These are phyloP conservation scores for Nitzschia putrida DNA, from an alignment of 108 stramenopile genomes.

Conservation along the genomic window DNA sequence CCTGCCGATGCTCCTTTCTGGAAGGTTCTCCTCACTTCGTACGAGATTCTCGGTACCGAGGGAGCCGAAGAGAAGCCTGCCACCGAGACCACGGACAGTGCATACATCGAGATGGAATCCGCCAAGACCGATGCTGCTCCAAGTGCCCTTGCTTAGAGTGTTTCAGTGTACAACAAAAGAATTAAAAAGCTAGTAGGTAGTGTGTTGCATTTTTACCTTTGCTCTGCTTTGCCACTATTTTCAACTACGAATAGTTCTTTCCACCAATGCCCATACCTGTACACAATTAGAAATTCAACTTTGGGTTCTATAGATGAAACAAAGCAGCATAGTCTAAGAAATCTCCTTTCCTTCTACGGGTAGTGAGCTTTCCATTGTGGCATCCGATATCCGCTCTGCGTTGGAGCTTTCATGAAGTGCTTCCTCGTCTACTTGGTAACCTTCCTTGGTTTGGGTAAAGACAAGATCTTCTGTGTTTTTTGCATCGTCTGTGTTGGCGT, in stretches of 20 bases:
- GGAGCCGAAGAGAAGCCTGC: slow-evolving; percentile 6
- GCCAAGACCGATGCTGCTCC: slow-evolving; percentile 1
- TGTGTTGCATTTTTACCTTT: too few species aligned
- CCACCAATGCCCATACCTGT: too few species aligned
- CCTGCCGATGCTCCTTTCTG: slow-evolving; percentile 68
- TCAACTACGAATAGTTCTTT: too few species aligned
- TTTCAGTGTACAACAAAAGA: too few species aligned
- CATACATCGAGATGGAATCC: slow-evolving; percentile 11
- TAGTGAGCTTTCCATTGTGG: not conserved
- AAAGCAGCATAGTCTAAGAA: not conserved
- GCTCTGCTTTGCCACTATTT: too few species aligned
- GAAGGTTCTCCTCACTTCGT: slow-evolving; percentile 55
- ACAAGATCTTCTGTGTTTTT: slow-evolving; percentile 39
- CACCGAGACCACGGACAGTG: slow-evolving; percentile 12
- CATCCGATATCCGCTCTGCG: slow-evolving; percentile 26
- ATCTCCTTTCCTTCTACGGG: slow-evolving; percentile 23
- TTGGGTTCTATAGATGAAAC: not conserved
- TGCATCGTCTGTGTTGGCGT: slow-evolving; percentile 19
- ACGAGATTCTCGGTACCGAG: slow-evolving; percentile 46
- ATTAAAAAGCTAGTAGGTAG: too few species aligned
- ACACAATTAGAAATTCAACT: not conserved
- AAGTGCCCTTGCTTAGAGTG: not conserved
- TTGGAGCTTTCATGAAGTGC: slow-evolving; percentile 39
- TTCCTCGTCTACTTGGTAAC: slow-evolving; percentile 43
- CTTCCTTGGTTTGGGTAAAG: slow-evolving; percentile 45